Conservation (phyloP, 805 yeast genomes). For the Ogataea methylovora region DNA sequence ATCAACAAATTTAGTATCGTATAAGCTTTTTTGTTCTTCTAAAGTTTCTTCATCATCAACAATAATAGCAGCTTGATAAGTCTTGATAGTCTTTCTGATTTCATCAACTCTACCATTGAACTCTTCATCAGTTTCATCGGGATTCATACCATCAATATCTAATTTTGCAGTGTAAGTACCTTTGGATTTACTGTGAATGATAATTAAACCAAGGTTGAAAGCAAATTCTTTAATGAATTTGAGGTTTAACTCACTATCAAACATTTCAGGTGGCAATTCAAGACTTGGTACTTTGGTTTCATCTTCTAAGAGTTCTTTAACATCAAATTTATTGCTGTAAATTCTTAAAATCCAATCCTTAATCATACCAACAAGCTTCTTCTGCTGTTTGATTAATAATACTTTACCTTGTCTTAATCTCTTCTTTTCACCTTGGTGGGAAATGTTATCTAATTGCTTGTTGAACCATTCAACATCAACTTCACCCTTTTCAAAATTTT, state of each 20-base stretch:
- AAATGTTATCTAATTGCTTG: constrained; percentile 71
- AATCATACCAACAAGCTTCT: constrained; percentile 55
- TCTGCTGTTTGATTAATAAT: constrained; percentile 63
- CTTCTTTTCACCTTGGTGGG: constrained; percentile 63
- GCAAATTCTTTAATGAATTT: constrained; percentile 60
- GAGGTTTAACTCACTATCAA: constrained; percentile 36
- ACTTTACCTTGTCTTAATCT: constrained; percentile 60
- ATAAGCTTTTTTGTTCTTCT: constrained; percentile 50
- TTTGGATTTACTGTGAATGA: constrained; percentile 54
- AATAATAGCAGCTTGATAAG: constrained; percentile 56
- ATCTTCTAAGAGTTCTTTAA: constrained; percentile 22
- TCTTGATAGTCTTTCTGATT: constrained; percentile 48
- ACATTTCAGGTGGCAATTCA: constrained; percentile 38
- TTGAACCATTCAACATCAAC: constrained; percentile 91
- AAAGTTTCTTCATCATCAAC: constrained; percentile 51
- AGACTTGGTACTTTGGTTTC: constrained; percentile 37
- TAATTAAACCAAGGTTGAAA: constrained; percentile 56
- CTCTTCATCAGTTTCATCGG: constrained; percentile 61
- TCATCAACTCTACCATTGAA: constrained; percentile 43
- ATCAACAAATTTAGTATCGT: constrained; percentile 61
- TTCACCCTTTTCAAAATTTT: constrained; percentile 77
- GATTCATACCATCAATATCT: constrained; percentile 69
- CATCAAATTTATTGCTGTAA: constrained; percentile 25
- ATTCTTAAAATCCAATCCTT: constrained; percentile 39
- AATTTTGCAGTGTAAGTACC: constrained; percentile 51